These are phyloP conservation scores for Seiridium unicorne DNA, from an alignment of 2,329 filamentous ascomycete species.

Conservation along the genomic window DNA sequence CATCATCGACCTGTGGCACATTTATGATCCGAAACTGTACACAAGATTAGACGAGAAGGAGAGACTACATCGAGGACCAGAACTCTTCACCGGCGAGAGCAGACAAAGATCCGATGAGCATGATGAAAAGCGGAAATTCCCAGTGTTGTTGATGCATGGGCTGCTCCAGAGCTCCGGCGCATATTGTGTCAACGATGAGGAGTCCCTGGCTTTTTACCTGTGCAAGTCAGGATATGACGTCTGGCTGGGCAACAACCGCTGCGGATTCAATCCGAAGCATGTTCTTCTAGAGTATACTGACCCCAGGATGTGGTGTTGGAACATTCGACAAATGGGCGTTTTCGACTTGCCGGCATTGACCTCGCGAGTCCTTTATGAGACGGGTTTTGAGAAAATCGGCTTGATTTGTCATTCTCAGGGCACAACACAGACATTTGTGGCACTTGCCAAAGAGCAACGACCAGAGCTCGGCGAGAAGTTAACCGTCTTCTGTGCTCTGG, in stretches of 20 bases:
- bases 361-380: conserved; percentile 77
- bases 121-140: conserved; percentile 63
- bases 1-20: conserved; percentile 83
- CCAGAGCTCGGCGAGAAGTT: conserved; percentile 81
- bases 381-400: conserved; percentile 78
- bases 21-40: conserved; percentile 81
- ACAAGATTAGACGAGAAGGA: conserved; percentile 46
- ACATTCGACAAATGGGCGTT: conserved; percentile 89
- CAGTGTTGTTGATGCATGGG: conserved; percentile 84
- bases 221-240: conserved; percentile 92
- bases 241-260: conserved; percentile 93
- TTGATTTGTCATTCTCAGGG: conserved; percentile 89
- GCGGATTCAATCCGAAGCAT: conserved; percentile 80
- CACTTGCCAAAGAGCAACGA: conserved; percentile 84
- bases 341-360: conserved; percentile 82
- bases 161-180: conserved; percentile 84
- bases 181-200: conserved; percentile 87
- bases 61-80: conserved; percentile 55
- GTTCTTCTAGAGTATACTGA: conserved; percentile 68
- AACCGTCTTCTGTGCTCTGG: conserved; percentile 86
- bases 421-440: conserved; percentile 84
- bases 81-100: conserved; percentile 54
- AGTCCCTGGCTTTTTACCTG: conserved; percentile 86
- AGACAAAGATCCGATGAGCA: conserved; percentile 34
- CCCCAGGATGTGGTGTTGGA: conserved; percentile 96